A percentile compares a stretch with the other conserved stretches of the same genome.
Conservation (phyloP, 768 basidiomycete genomes). For the Boletellus ananas region DNA sequence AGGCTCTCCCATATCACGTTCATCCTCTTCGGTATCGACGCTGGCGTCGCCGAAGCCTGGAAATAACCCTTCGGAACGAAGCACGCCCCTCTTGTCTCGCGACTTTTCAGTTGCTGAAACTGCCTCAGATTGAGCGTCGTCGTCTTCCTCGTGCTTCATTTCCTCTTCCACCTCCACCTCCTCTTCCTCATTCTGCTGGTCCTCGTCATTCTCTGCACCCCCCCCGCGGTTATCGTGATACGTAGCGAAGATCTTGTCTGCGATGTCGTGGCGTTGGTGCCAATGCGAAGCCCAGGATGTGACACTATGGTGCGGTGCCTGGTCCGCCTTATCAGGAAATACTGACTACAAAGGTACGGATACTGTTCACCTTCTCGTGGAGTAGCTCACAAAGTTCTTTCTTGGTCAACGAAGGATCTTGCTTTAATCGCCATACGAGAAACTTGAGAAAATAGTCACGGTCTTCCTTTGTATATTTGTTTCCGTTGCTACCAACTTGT, state of each 20-base stretch:
- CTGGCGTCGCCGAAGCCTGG: slow-evolving; percentile 17
- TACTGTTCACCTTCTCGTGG: slow-evolving; percentile 45
- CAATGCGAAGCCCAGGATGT: slow-evolving; percentile 67
- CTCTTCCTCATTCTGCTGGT: slow-evolving; percentile 37
- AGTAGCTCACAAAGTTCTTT: slow-evolving; percentile 52
- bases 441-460: slow-evolving; percentile 64
- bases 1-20: slow-evolving; percentile 47
- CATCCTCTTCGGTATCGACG: slow-evolving; percentile 27
- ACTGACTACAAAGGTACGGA: not conserved
- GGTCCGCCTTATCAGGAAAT: slow-evolving; percentile 9
- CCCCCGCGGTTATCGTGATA: slow-evolving; percentile 32
- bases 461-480: slow-evolving; percentile 66
- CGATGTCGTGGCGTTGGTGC: slow-evolving; percentile 60
- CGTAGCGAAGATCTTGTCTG: slow-evolving; percentile 54
- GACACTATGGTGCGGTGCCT: slow-evolving; percentile 67
- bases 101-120: slow-evolving; percentile 16
- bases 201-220: slow-evolving; percentile 32
- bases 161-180: slow-evolving; percentile 25
- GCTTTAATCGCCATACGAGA: slow-evolving; percentile 56
- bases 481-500: slow-evolving; percentile 45
- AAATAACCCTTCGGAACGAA: slow-evolving; percentile 20
- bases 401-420: slow-evolving; percentile 50
- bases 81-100: slow-evolving; percentile 15
- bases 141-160: slow-evolving; percentile 17
- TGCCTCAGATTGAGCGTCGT: slow-evolving; percentile 22